Evolutionary conservation across 2,329 filamentous ascomycete genomes (phyloP).

Genomic region (Exophiala alcalophila): DNA sequence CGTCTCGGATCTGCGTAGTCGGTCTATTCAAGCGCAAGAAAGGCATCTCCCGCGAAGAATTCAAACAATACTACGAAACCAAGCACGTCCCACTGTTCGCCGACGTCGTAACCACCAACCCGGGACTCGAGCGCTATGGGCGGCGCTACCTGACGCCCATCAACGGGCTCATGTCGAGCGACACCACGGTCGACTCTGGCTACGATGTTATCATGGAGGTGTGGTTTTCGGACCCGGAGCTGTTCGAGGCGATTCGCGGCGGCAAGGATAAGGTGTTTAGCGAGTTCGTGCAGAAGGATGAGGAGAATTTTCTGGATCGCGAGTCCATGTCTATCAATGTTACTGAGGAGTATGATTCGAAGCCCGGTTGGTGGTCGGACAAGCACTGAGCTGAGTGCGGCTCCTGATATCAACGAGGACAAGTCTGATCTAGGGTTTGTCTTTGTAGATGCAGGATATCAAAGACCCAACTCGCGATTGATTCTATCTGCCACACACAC

Average conservation of each 20-base stretch:
- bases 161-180: conserved; percentile 14
- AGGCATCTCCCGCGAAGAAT: conserved; percentile 13
- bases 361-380: too few relatives aligned
- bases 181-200: conserved; percentile 13
- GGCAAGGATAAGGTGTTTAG: conserved; percentile 12
- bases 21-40: conserved; percentile 16
- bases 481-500: too few relatives aligned
- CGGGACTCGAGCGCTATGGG: conserved; percentile 15
- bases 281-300: conserved; percentile 13
- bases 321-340: conserved; percentile 16
- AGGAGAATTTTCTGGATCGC: conserved; percentile 15
- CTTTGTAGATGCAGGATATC: too few relatives aligned
- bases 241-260: conserved; percentile 15
- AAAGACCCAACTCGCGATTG: too few relatives aligned
- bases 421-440: too few relatives aligned
- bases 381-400: too few relatives aligned
- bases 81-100: conserved; percentile 15
- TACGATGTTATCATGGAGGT: conserved; percentile 20
- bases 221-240: conserved; percentile 15
- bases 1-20: conserved; percentile 14
- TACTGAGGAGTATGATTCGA: too few relatives aligned
- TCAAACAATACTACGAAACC: conserved; percentile 16
- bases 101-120: conserved; percentile 13
- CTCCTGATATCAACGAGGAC: too few relatives aligned
- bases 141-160: conserved; percentile 18